A percentile compares a stretch with the other conserved stretches of the same genome.
Evolutionary conservation across 140 eudicot species (phyloP).

Genomic region (Artemisia princeps): DNA sequence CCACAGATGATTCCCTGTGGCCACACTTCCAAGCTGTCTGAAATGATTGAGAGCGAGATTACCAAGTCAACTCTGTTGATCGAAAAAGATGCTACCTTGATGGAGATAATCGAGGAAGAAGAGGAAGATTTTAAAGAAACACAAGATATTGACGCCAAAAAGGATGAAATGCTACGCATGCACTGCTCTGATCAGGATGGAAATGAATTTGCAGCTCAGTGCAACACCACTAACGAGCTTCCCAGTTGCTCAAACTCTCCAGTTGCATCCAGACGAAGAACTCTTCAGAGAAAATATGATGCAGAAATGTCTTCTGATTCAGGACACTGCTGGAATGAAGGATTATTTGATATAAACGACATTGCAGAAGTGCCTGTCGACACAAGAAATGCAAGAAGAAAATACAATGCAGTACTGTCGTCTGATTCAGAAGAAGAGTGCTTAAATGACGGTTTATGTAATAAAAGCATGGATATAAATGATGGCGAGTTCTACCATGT

Average conservation of each 20-base stretch:
- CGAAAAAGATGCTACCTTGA: constrained; percentile 29
- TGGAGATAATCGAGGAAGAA: constrained; percentile 42
- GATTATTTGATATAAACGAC: constrained; percentile 20
- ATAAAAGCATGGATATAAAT: not conserved
- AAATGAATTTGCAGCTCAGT: constrained; percentile 22
- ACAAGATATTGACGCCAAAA: constrained; percentile 46
- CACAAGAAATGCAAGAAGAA: constrained; percentile 24
- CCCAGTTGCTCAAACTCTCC: constrained; percentile 45
- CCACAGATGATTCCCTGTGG: constrained; percentile 57
- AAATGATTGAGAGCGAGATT: constrained; percentile 58
- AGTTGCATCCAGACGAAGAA: constrained; percentile 42
- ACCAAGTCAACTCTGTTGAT: constrained; percentile 42
- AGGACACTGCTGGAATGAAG: constrained; percentile 37
- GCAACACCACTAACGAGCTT: constrained; percentile 18
- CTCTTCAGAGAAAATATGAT: constrained; percentile 40
- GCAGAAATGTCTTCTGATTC: constrained; percentile 55
- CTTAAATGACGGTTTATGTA: constrained; percentile 20
- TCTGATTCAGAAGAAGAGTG: constrained; percentile 33
- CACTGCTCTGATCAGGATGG: constrained; percentile 44
- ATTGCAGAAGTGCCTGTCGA: constrained; percentile 24
- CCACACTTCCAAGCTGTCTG: constrained; percentile 58
- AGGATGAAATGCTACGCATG: constrained; percentile 59
- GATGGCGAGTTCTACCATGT: not conserved
- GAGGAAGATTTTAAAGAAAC: constrained; percentile 24
- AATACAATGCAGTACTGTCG: constrained; percentile 26